These are phyloP conservation scores for Crucihimalaya himalaica DNA, from an alignment of 345 rosid species.

Conservation along the genomic window DNA sequence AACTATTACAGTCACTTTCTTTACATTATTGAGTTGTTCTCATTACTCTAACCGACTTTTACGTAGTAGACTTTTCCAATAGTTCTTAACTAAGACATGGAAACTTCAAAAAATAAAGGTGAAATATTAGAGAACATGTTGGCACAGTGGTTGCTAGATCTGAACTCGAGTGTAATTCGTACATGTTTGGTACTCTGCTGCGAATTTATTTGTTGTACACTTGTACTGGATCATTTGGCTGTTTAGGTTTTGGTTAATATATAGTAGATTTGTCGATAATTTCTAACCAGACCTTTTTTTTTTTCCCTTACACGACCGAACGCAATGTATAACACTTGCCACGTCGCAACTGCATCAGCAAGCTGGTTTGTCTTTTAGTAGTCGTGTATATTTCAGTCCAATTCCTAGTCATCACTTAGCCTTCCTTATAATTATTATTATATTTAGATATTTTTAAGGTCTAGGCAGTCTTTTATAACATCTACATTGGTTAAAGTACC, in stretches of 20 bases:
- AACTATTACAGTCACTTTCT: not conserved
- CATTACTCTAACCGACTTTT: not conserved
- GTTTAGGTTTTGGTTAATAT: not conserved
- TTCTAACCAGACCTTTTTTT: not conserved
- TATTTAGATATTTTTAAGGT: not conserved
- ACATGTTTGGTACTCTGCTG: not conserved
- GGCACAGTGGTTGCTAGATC: not conserved
- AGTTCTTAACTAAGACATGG: not conserved
- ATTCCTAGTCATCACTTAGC: too few species aligned
- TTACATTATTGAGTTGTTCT: not conserved
- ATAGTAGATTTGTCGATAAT: not conserved
- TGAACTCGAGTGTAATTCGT: not conserved
- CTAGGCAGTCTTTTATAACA: too few species aligned
- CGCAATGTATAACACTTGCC: slow-evolving; percentile 22
- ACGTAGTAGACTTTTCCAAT: not conserved
- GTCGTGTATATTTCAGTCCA: slow-evolving; percentile 8
- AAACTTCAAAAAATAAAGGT: too few species aligned
- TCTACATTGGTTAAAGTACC: too few species aligned
- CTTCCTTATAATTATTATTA: slow-evolving; percentile 12
- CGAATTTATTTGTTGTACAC: too few species aligned
- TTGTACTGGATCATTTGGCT: not conserved
- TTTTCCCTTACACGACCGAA: not conserved
- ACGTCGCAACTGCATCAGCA: slow-evolving; percentile 16
- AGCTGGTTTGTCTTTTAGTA: not conserved
- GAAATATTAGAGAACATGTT: not conserved